Evolutionary conservation across 2,329 filamentous ascomycete genomes (phyloP).

Genomic region (Stagonosporopsis rhizophila): DNA sequence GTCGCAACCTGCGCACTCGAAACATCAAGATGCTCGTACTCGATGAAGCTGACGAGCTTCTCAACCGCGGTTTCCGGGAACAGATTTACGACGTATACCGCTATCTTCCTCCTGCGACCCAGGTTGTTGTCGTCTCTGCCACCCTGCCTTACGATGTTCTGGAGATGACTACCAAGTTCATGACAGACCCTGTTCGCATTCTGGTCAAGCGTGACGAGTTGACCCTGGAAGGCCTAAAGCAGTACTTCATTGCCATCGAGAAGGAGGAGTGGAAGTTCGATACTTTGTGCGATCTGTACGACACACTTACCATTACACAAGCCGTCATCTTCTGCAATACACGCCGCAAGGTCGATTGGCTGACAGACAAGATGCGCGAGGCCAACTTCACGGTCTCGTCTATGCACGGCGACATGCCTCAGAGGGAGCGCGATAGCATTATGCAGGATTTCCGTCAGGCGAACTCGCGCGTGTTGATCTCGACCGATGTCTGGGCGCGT

Average conservation of each 20-base stretch:
- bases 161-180: slow-evolving; percentile 99
- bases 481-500: slow-evolving; percentile 96
- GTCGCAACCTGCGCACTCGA: slow-evolving; percentile 73
- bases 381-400: slow-evolving; percentile 98
- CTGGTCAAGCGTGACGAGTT: slow-evolving; percentile 98
- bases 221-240: slow-evolving; percentile 95
- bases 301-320: slow-evolving; percentile 97
- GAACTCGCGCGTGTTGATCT: slow-evolving; percentile 94
- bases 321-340: slow-evolving; percentile 99
- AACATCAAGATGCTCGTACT: slow-evolving; percentile 82
- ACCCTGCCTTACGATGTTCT: slow-evolving; percentile 97
- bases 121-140: slow-evolving; percentile 97
- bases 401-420: slow-evolving; percentile 99
- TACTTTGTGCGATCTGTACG: slow-evolving; percentile 97
- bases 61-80: slow-evolving; percentile 95
- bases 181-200: slow-evolving; percentile 96
- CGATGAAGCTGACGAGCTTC: slow-evolving; percentile 77
- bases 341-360: slow-evolving; percentile 97
- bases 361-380: slow-evolving; percentile 99
- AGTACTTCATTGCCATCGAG: slow-evolving; percentile 99
- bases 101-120: slow-evolving; percentile 93
- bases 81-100: slow-evolving; percentile 99
- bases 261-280: slow-evolving; percentile 99
- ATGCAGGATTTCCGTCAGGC: slow-evolving; percentile 99
- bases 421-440: slow-evolving; percentile 97